Conservation (phyloP, 169 alveolate species). For the Babesia divergens region DNA sequence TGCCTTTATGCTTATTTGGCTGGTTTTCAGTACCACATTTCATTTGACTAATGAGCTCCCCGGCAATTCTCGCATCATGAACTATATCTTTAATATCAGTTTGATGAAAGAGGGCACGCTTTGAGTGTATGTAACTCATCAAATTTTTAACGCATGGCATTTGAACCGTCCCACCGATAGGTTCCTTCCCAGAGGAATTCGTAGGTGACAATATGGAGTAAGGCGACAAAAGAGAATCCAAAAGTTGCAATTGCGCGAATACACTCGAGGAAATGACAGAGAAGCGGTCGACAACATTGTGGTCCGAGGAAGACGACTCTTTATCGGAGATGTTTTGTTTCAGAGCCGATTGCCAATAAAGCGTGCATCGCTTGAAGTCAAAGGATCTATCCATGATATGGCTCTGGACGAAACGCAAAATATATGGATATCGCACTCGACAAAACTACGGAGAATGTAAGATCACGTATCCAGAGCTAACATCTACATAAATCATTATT, state of each 20-base stretch:
- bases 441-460: no score
- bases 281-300: conserved; percentile 32
- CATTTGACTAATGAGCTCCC: conserved; percentile 53
- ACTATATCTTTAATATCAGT: conserved; percentile 52
- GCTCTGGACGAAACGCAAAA: no score
- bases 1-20: neutral
- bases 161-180: conserved; percentile 9
- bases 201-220: conserved; percentile 1
- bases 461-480: no score
- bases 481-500: no score
- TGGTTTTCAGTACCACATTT: conserved; percentile 8
- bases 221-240: conserved; percentile 30
- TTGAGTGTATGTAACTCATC: conserved; percentile 10
- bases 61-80: conserved; percentile 48
- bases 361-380: conserved; percentile 33
- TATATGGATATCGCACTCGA: no score
- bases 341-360: conserved; percentile 15
- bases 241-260: conserved; percentile 28
- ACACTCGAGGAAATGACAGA: conserved; percentile 40
- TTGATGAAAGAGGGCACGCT: conserved; percentile 25
- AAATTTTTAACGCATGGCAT: conserved; percentile 6
- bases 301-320: neutral
- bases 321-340: neutral
- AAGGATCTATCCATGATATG: conserved; percentile 47
- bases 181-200: neutral